phyloP scores from a whole-genome alignment of 2,329 filamentous ascomycete genomes.

The Cordyceps cicadae region DNA sequence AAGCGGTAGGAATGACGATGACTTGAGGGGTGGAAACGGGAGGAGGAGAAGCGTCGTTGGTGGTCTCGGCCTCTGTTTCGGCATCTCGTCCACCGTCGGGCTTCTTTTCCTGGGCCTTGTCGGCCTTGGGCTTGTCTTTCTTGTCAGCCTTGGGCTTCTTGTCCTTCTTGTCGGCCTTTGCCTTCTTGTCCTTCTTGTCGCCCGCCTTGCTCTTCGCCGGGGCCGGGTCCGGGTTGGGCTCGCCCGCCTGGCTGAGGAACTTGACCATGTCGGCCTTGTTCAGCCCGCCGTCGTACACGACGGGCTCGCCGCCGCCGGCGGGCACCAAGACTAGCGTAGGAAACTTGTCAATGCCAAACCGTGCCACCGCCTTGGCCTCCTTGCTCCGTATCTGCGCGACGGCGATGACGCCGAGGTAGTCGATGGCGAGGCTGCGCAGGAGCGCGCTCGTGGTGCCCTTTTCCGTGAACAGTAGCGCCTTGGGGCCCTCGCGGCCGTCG shows the following conservation, averaged over 20 bases:
- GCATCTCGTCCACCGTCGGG: constrained; percentile 13
- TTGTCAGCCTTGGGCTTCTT: constrained; percentile 31
- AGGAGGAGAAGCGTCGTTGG: constrained; percentile 18
- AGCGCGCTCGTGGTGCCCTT: constrained; percentile 83
- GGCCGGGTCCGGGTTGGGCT: constrained; percentile 67
- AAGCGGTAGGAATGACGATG: constrained; percentile 59
- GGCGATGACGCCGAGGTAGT: constrained; percentile 72
- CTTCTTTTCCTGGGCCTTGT: constrained; percentile 5
- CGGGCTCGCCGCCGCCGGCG: constrained; percentile 55
- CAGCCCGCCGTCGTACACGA: constrained; percentile 73
- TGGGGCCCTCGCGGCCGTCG: constrained; percentile 57
- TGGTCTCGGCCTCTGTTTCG: constrained; percentile 24
- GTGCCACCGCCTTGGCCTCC: constrained; percentile 61
- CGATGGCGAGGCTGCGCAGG: constrained; percentile 77
- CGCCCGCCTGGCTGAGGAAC: constrained; percentile 72
- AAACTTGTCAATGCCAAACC: constrained; percentile 69
- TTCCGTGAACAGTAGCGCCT: constrained; percentile 86
- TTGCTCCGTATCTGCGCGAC: constrained; percentile 80
- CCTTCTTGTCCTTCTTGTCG: constrained; percentile 21
- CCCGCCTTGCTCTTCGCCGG: constrained; percentile 35
- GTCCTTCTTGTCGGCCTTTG: constrained; percentile 28
- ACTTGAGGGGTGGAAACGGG: constrained; percentile 25
- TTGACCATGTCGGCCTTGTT: constrained; percentile 74
- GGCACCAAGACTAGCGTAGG: constrained; percentile 76
- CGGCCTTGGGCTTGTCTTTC: constrained; percentile 29